Percentiles rank a stretch among this genome's conserved stretches.
Conservation (phyloP, 768 basidiomycete species). For the Leccinum subgranulosum region DNA sequence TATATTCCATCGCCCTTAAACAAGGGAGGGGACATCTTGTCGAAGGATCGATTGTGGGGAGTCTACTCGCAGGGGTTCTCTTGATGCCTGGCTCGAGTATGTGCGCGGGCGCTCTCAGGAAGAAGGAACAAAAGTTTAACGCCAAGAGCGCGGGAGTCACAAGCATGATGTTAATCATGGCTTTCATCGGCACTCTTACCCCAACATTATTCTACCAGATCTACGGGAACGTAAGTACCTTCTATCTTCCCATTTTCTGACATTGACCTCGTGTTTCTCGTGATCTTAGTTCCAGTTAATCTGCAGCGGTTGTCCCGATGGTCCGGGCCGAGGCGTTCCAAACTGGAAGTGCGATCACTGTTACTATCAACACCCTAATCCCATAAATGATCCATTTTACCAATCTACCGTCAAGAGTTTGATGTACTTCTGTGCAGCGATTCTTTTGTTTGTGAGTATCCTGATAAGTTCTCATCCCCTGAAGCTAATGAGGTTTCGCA, state of each 20-base stretch:
- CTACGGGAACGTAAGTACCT: conserved; percentile 82
- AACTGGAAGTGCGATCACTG: conserved; percentile 88
- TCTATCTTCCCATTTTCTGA: background rate
- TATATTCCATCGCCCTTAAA: conserved; percentile 88
- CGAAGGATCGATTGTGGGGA: conserved; percentile 95
- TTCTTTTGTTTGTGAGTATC: conserved; percentile 79
- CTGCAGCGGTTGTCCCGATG: conserved; percentile 73
- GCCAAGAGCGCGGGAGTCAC: conserved; percentile 99
- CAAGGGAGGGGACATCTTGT: conserved; percentile 91
- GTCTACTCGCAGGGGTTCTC: conserved; percentile 90
- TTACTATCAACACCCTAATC: conserved; percentile 93
- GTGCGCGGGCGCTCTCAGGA: conserved; percentile 82
- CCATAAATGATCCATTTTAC: conserved; percentile 93
- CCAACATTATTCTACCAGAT: conserved; percentile 98
- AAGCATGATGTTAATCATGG: conserved; percentile 99
- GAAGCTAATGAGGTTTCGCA: conserved; percentile 29
- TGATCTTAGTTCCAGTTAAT: conserved; percentile 74
- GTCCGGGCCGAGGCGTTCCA: conserved; percentile 24
- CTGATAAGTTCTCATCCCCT: background rate
- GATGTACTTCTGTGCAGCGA: conserved; percentile 93
- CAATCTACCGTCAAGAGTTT: conserved; percentile 91
- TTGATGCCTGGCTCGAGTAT: conserved; percentile 97
- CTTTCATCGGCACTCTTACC: conserved; percentile 92
- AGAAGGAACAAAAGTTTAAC: conserved; percentile 98
- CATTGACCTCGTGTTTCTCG: conserved; percentile 13